Evolutionary conservation across 1,139 yeast genomes (phyloP), one percentile per base, ranked within the genome.

Genomic region (Pichia sp.): DNA sequence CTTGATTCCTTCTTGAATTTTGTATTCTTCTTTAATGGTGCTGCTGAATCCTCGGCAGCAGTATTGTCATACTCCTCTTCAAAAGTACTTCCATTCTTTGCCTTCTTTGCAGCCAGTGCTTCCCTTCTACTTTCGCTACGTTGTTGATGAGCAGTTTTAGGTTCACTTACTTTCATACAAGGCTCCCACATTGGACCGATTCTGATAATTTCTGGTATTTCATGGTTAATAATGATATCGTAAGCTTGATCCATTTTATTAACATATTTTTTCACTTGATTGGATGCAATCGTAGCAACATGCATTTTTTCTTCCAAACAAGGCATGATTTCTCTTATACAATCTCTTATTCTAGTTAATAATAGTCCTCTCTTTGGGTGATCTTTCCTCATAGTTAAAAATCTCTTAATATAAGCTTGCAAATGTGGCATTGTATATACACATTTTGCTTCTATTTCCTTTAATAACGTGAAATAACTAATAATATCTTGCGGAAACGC

Each of bases 221-320:
- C 88, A 61, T 84, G 81, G 60, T 82, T 79, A 48, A 78, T 71
- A 36, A 90, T 76, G 39, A 88, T 76, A 47, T 83, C 80, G 68
- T 80, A 90, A 63, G 88, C 96, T 56, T 84, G 79, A 62, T 90
- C 86, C 56, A 92, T 75, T 44, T 97, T 73, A 47, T 72, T 74
- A 56, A 87, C 71, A 60, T 88, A 87, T 55, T 83, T 79, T 39
- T 75, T 71, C 46, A 89, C 76, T 28, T 84, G 76, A 59, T 90
- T 97, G 33, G 87, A 78, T 31, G 97, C 96, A 37, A 88, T 85
- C 2, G 92, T 83, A 3, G 97, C 94, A 37, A 92, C 97, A 64
- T 92, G 97, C 95, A 92, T 89, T 67, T 92, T 92, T 64, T 92
- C 97, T 63, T 92, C 98, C 52, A 92, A 70, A 56, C 96, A 88